Conservation (phyloP, 2,329 filamentous ascomycete genomes). For the Zasmidium citrigriseum region DNA sequence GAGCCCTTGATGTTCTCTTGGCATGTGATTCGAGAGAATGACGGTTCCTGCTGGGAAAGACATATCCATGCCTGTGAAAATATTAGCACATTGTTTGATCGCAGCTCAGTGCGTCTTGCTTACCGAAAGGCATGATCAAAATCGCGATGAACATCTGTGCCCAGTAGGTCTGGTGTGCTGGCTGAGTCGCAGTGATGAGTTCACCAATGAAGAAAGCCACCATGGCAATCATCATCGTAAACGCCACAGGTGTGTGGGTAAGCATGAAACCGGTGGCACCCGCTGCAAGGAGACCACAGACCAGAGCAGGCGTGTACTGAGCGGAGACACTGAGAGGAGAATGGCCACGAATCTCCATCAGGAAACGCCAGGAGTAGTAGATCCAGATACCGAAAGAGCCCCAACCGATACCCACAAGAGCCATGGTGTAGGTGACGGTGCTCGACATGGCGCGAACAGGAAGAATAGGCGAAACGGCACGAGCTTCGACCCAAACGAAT, state of each 20-base stretch:
- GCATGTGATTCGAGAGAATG: conserved; percentile 57
- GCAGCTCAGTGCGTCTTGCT: not conserved
- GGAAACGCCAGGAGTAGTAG: conserved; percentile 36
- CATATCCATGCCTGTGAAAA: conserved; percentile 61
- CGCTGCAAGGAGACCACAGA: conserved; percentile 39
- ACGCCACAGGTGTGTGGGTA: conserved; percentile 39
- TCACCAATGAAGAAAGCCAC: conserved; percentile 36
- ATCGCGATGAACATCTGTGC: conserved; percentile 40
- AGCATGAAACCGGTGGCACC: conserved; percentile 40
- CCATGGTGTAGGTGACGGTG: conserved; percentile 30
- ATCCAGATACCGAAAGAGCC: conserved; percentile 38
- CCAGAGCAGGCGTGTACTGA: conserved; percentile 35
- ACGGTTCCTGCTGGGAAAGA: conserved; percentile 63
- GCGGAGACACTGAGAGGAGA: conserved; percentile 37
- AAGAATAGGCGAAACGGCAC: conserved; percentile 25
- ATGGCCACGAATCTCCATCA: conserved; percentile 33
- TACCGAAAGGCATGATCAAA: conserved; percentile 25
- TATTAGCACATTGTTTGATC: not conserved
- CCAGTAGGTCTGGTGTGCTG: conserved; percentile 39
- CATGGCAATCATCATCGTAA: conserved; percentile 41
- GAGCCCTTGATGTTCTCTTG: conserved; percentile 50
- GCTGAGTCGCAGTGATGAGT: conserved; percentile 34
- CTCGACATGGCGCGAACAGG: conserved; percentile 29
- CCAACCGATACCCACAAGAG: conserved; percentile 34
- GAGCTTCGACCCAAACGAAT: conserved; percentile 33